Evolutionary conservation across 139 green algal species (phyloP).

Genomic region (Chloropicon primus): DNA sequence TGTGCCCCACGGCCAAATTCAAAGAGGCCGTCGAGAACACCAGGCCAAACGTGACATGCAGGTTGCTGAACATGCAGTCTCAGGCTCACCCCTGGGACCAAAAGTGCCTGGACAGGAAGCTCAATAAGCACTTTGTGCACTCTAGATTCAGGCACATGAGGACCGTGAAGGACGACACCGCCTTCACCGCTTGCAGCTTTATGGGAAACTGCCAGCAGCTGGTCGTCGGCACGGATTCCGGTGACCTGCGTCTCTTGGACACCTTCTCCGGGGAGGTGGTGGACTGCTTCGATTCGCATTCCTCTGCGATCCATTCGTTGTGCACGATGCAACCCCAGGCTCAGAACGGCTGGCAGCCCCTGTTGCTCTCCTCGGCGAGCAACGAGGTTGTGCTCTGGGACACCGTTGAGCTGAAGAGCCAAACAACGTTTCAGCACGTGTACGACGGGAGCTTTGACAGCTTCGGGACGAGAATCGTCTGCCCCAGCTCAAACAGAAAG

Average conservation of each 20-base stretch:
- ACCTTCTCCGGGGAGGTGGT: conserved; percentile 22
- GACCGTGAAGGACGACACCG: conserved; percentile 24
- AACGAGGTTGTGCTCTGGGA: conserved; percentile 50
- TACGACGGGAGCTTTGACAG: neutral
- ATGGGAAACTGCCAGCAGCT: conserved; percentile 23
- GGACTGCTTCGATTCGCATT: conserved; percentile 22
- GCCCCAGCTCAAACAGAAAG: neutral
- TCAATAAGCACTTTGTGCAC: conserved; percentile 36
- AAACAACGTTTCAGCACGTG: too few species aligned
- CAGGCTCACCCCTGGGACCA: neutral
- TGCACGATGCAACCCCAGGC: too few species aligned
- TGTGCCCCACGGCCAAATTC: conserved; percentile 9
- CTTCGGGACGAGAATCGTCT: neutral
- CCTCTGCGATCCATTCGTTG: conserved; percentile 19
- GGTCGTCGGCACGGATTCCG: conserved; percentile 29
- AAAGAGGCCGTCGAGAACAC: neutral
- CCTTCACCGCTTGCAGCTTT: conserved; percentile 34
- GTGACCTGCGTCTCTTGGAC: conserved; percentile 24
- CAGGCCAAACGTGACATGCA: neutral
- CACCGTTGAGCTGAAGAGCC: conserved; percentile 17
- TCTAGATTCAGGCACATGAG: conserved; percentile 44
- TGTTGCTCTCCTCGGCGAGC: conserved; percentile 35
- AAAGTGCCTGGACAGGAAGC: conserved; percentile 17
- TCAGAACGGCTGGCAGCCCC: conserved; percentile 24
- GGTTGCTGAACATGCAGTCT: neutral